Conservation (phyloP, 2,329 filamentous ascomycete genomes). For the Fusarium albidum region DNA sequence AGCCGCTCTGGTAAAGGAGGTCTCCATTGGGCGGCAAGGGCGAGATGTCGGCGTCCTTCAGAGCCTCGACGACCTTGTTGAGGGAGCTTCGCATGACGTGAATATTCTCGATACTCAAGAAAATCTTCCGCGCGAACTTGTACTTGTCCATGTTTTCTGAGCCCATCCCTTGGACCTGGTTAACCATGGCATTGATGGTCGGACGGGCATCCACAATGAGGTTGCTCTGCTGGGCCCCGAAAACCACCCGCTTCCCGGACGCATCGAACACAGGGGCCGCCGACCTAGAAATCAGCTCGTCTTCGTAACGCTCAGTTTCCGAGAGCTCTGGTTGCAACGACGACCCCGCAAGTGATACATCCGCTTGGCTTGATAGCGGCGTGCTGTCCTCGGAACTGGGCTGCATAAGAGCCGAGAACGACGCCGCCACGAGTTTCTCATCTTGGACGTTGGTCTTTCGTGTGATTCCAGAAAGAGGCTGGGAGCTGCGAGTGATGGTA, state of each 20-base stretch:
- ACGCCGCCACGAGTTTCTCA: constrained; percentile 90
- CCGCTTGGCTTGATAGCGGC: constrained; percentile 57
- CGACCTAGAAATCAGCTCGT: constrained; percentile 65
- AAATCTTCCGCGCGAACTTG: constrained; percentile 88
- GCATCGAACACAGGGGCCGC: constrained; percentile 59
- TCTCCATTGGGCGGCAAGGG: constrained; percentile 84
- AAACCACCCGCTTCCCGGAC: constrained; percentile 72
- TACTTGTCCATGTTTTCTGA: constrained; percentile 99
- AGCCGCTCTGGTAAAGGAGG: constrained; percentile 81
- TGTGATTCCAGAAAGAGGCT: constrained; percentile 86
- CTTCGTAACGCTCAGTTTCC: constrained; percentile 72
- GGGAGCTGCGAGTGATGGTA: constrained; percentile 93
- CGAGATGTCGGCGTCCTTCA: constrained; percentile 92
- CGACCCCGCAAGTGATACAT: constrained; percentile 49
- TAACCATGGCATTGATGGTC: constrained; percentile 91
- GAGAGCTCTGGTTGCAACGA: constrained; percentile 59
- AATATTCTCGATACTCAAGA: constrained; percentile 96
- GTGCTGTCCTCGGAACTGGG: constrained; percentile 46
- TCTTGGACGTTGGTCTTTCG: constrained; percentile 94
- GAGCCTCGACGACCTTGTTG: constrained; percentile 83
- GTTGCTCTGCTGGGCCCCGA: constrained; percentile 92
- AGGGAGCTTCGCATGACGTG: constrained; percentile 96
- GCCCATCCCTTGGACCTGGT: constrained; percentile 91
- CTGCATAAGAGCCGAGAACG: constrained; percentile 67
- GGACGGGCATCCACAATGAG: constrained; percentile 96